A percentile compares a stretch with the other conserved stretches of the same genome.
Conservation (phyloP, 2,329 filamentous ascomycete genomes). For the Macrophomina tecta region DNA sequence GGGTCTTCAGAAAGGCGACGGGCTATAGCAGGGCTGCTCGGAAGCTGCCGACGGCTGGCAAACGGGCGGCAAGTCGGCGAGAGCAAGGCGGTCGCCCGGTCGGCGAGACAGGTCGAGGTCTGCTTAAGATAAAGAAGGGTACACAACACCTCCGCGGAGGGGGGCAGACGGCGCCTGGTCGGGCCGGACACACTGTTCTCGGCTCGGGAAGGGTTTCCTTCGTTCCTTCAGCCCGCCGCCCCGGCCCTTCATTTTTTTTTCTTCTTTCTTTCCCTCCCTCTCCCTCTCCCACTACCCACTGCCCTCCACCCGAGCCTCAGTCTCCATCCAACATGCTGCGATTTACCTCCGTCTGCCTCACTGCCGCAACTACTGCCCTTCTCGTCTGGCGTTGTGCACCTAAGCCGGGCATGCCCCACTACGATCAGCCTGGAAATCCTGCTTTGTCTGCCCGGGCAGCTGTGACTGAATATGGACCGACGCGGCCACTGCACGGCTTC, state of each 20-base stretch:
- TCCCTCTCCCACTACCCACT: neutral
- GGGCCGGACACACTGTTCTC: neutral
- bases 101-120: neutral
- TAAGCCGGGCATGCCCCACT: neutral
- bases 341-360: neutral
- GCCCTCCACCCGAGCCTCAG: neutral
- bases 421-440: neutral
- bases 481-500: neutral
- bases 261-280: no score
- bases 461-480: neutral
- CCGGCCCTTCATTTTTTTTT: neutral
- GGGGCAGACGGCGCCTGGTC: neutral
- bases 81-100: neutral
- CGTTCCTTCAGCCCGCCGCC: neutral
- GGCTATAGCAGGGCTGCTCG: neutral
- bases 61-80: no score
- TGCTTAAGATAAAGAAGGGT: neutral
- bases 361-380: neutral
- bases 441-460: conserved; percentile 12
- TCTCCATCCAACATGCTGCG: neutral
- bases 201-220: neutral
- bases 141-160: neutral
- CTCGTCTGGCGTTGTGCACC: neutral
- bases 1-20: neutral
- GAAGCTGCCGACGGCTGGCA: neutral